phyloP scores from a whole-genome alignment of 192 early-diverging fungal genomes.

The Dissophora globulifera region DNA sequence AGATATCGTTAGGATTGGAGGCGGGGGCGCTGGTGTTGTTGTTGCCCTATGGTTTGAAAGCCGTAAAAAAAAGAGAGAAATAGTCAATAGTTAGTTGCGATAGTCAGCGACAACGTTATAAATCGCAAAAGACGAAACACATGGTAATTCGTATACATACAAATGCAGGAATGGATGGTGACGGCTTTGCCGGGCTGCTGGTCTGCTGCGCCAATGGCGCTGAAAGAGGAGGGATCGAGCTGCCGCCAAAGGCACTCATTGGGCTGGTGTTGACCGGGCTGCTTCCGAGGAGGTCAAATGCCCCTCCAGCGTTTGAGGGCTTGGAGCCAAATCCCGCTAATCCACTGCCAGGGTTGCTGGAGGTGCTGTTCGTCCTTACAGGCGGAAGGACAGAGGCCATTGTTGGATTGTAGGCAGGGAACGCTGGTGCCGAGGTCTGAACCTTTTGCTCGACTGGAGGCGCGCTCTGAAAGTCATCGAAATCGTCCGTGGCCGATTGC shows the following conservation, averaged over 20 bases:
- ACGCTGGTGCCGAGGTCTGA: slow-evolving; percentile 27
- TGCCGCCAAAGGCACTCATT: slow-evolving; percentile 13
- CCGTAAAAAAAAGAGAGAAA: no score
- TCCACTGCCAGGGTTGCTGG: slow-evolving; percentile 21
- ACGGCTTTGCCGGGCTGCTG: slow-evolving; percentile 13
- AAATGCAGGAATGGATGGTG: slow-evolving; percentile 21
- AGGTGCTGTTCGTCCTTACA: slow-evolving; percentile 22
- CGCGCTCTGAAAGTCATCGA: slow-evolving; percentile 75
- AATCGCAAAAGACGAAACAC: background rate
- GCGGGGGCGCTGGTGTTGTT: slow-evolving; percentile 13
- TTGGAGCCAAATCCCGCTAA: slow-evolving; percentile 15
- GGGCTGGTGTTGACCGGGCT: slow-evolving; percentile 29
- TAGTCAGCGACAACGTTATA: no score
- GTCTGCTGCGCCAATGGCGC: background rate
- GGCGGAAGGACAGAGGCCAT: slow-evolving; percentile 32
- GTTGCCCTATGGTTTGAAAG: slow-evolving; percentile 10
- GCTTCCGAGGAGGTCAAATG: slow-evolving; percentile 37
- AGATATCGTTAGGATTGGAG: slow-evolving; percentile 68
- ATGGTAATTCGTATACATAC: background rate
- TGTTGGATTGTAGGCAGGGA: slow-evolving; percentile 31
- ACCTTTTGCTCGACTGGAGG: slow-evolving; percentile 40
- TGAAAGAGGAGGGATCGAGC: slow-evolving; percentile 29
- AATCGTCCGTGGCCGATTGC: slow-evolving; percentile 62
- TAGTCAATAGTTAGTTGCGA: no score
- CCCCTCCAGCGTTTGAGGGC: slow-evolving; percentile 1